phyloP scores from a whole-genome alignment of 2,329 filamentous ascomycete genomes.

The Rhytidhysteron rufulum region DNA sequence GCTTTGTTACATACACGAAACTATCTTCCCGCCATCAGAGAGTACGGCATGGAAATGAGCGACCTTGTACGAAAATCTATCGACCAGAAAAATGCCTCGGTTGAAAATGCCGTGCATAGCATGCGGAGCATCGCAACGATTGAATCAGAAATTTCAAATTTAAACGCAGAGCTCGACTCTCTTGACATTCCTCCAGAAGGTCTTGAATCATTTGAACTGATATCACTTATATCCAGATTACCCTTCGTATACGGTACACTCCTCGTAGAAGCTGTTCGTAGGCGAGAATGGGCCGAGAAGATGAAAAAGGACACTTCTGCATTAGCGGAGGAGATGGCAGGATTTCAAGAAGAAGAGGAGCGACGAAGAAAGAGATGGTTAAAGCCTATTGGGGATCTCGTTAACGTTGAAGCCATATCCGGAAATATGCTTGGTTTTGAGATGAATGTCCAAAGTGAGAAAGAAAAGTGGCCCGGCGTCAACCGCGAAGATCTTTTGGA shows the following conservation, averaged over 20 bases:
- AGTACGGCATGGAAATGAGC: constrained; percentile 55
- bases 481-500: constrained; percentile 71
- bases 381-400: constrained; percentile 74
- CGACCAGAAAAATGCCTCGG: constrained; percentile 65
- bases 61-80: constrained; percentile 50
- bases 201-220: constrained; percentile 72
- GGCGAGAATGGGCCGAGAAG: constrained; percentile 87
- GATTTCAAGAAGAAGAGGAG: constrained; percentile 88
- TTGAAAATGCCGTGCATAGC: constrained; percentile 62
- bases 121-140: constrained; percentile 82
- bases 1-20: constrained; percentile 61
- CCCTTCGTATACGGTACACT: constrained; percentile 89
- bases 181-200: constrained; percentile 73
- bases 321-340: constrained; percentile 86
- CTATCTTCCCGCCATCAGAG: constrained; percentile 57
- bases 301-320: constrained; percentile 82
- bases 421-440: constrained; percentile 73
- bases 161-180: constrained; percentile 68
- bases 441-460: constrained; percentile 77
- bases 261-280: constrained; percentile 76
- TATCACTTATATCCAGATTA: constrained; percentile 76
- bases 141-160: constrained; percentile 67
- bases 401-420: constrained; percentile 63
- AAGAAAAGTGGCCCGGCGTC: constrained; percentile 75
- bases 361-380: constrained; percentile 88